These are phyloP conservation scores for Lipomyces yamanashiensis DNA, from an alignment of 805 yeast species.

Conservation along the genomic window DNA sequence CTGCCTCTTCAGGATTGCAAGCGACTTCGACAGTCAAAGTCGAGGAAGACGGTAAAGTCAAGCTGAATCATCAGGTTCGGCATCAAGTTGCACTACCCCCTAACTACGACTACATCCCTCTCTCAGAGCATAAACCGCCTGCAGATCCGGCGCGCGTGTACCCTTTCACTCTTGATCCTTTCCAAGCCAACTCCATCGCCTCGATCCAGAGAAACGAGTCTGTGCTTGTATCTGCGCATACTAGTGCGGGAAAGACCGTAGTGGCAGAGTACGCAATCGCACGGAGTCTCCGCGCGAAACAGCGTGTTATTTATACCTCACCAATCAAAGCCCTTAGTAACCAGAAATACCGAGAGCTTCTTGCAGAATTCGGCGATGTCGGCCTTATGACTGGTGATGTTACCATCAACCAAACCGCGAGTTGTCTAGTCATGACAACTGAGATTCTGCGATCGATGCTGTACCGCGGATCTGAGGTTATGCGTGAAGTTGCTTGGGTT, in stretches of 20 bases:
- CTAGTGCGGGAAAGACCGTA: slow-evolving; percentile 96
- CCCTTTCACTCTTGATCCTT: slow-evolving; percentile 93
- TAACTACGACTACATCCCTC: slow-evolving; percentile 83
- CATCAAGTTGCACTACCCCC: slow-evolving; percentile 98
- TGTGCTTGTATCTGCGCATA: slow-evolving; percentile 95
- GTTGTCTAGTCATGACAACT: slow-evolving; percentile 98
- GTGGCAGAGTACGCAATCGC: slow-evolving; percentile 98
- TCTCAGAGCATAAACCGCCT: slow-evolving; percentile 78
- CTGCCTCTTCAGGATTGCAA: slow-evolving; percentile 75
- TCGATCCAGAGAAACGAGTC: slow-evolving; percentile 95
- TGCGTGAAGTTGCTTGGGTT: slow-evolving; percentile 99
- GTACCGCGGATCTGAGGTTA: slow-evolving; percentile 94
- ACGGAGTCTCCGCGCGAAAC: slow-evolving; percentile 87
- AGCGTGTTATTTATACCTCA: slow-evolving; percentile 92
- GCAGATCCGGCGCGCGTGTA: slow-evolving; percentile 82
- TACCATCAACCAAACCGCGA: slow-evolving; percentile 97
- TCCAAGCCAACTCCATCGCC: slow-evolving; percentile 94
- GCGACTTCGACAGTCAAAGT: slow-evolving; percentile 48
- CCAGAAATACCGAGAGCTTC: slow-evolving; percentile 89
- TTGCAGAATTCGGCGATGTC: slow-evolving; percentile 93
- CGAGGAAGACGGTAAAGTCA: slow-evolving; percentile 58
- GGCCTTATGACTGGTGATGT: slow-evolving; percentile 99
- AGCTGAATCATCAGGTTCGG: slow-evolving; percentile 89
- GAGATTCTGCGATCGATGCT: slow-evolving; percentile 97
- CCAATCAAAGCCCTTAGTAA: slow-evolving; percentile 94